Conservation (phyloP, 331 rosid genomes). For the Quercus phellos region DNA sequence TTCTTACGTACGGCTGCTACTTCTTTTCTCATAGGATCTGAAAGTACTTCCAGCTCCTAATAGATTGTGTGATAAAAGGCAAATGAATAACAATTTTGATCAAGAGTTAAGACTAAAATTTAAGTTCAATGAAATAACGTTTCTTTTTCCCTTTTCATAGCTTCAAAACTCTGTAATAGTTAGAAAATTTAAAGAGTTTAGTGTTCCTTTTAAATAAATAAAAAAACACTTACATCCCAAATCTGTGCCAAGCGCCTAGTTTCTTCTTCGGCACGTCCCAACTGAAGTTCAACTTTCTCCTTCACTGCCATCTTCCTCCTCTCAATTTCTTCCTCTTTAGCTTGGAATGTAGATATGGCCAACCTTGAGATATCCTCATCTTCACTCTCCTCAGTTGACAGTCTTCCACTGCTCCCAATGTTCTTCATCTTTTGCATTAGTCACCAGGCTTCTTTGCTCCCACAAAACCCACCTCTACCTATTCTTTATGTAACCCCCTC, state of each 20-base stretch:
- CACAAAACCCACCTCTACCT: constrained; percentile 11
- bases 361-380: constrained; percentile 52
- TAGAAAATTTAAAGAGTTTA: too few relatives aligned
- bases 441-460: constrained; percentile 19
- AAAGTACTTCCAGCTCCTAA: constrained; percentile 79
- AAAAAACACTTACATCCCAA: constrained; percentile 69
- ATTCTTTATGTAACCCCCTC: constrained; percentile 29
- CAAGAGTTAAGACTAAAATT: neutral
- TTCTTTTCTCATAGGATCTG: constrained; percentile 84
- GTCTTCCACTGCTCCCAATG: constrained; percentile 64
- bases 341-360: constrained; percentile 55
- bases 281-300: constrained; percentile 75
- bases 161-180: neutral
- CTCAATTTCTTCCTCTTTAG: constrained; percentile 88
- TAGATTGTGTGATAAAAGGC: constrained; percentile 9
- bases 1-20: constrained; percentile 72
- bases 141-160: neutral
- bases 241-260: constrained; percentile 71
- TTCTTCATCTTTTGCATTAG: constrained; percentile 54
- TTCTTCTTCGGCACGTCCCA: constrained; percentile 86
- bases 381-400: constrained; percentile 42
- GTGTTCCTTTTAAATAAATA: too few relatives aligned
- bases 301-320: constrained; percentile 77
- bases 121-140: neutral
- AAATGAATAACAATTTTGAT: neutral